Evolutionary conservation across 2,329 filamentous ascomycete genomes (phyloP).

Genomic region (Fusarium pininemorale): DNA sequence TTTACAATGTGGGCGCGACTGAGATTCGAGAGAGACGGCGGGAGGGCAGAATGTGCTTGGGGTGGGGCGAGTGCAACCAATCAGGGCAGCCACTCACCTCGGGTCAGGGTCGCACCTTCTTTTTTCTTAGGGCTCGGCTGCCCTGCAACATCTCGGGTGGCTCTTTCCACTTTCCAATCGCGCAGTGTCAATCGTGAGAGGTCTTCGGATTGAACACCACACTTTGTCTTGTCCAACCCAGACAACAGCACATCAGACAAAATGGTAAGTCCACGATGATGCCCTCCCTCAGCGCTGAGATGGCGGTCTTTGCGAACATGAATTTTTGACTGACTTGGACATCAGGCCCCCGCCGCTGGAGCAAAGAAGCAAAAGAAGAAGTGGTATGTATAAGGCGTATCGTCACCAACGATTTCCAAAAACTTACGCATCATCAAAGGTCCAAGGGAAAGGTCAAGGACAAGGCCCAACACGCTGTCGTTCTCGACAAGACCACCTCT

Average conservation of each 20-base stretch:
- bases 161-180: conserved; percentile 17
- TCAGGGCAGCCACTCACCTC: not conserved
- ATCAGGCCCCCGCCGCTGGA: conserved; percentile 56
- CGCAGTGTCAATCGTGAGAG: conserved; percentile 10
- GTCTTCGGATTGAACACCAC: conserved; percentile 37
- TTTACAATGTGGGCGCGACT: conserved; percentile 22
- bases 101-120: conserved; percentile 13
- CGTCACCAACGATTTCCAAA: conserved; percentile 22
- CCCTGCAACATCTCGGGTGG: conserved; percentile 47
- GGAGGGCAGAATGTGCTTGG: conserved; percentile 7
- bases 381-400: conserved; percentile 48
- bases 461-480: conserved; percentile 99
- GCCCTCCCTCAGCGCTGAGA: not conserved
- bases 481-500: conserved; percentile 96
- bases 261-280: conserved; percentile 50
- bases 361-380: conserved; percentile 64
- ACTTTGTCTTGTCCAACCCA: conserved; percentile 48
- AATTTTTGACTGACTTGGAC: conserved; percentile 36
- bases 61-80: conserved; percentile 4
- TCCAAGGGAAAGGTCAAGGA: conserved; percentile 88
- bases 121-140: conserved; percentile 24
- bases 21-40: conserved; percentile 7
- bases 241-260: conserved; percentile 55
- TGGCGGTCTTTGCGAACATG: conserved; percentile 8
- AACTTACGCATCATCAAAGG: conserved; percentile 36